phyloP scores from a whole-genome alignment of 768 basidiomycete genomes.

The Agaricus blazei region DNA sequence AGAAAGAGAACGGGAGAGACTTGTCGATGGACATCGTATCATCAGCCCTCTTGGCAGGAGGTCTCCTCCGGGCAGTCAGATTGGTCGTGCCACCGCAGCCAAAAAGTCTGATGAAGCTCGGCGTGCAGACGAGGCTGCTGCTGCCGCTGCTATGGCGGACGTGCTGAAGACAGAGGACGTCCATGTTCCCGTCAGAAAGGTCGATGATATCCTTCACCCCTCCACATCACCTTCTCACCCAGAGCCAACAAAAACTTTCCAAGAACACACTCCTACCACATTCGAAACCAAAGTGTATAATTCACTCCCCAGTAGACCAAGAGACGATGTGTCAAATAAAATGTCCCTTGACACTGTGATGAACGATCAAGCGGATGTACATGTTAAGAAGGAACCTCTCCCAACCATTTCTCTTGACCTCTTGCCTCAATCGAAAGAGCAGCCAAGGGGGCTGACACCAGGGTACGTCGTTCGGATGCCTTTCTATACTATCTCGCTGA shows the following conservation, averaged over 20 bases:
- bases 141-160: slow-evolving; percentile 4
- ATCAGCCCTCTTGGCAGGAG: slow-evolving; percentile 31
- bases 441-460: neutral
- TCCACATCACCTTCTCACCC: neutral
- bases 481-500: neutral
- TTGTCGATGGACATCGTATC: slow-evolving; percentile 18
- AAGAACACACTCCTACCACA: neutral
- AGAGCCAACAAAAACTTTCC: neutral
- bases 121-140: slow-evolving; percentile 7
- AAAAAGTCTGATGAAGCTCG: slow-evolving; percentile 35
- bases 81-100: slow-evolving; percentile 40
- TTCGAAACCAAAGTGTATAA: neutral
- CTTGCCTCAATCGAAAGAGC: neutral
- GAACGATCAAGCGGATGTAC: neutral
- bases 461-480: neutral
- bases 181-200: neutral
- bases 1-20: slow-evolving; percentile 6
- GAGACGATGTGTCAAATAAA: neutral
- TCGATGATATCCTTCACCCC: neutral
- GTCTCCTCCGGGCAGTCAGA: slow-evolving; percentile 46
- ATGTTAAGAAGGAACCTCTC: slow-evolving; percentile 3
- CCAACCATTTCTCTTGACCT: neutral
- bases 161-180: slow-evolving; percentile 2
- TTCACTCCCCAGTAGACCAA: neutral
- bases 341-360: slow-evolving; percentile 8